These are phyloP conservation scores for Amaranthus cruentus DNA, from an alignment of 148 eudicot genomes.

Conservation along the genomic window DNA sequence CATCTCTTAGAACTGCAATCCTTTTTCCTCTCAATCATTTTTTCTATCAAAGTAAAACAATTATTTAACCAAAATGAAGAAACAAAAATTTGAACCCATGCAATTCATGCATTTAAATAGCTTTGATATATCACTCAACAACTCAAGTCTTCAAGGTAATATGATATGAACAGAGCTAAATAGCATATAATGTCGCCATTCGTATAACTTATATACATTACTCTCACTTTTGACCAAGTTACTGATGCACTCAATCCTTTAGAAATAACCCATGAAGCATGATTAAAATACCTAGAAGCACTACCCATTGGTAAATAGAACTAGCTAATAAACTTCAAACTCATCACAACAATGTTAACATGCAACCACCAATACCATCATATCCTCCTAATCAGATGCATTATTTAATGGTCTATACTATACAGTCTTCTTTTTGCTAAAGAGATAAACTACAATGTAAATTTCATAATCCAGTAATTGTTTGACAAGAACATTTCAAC, in stretches of 20 bases:
- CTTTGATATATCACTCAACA: neutral
- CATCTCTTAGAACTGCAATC: neutral
- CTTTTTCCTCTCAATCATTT: neutral
- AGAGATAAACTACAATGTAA: neutral
- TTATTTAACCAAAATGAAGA: neutral
- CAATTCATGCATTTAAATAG: neutral
- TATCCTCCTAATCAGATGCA: too few relatives aligned
- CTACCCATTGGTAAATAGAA: neutral
- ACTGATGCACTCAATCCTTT: neutral
- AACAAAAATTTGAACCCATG: neutral
- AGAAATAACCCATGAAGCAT: neutral
- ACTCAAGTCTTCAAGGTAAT: neutral
- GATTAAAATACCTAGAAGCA: neutral
- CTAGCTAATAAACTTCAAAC: neutral
- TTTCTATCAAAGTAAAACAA: neutral
- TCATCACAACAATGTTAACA: neutral
- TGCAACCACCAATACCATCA: too few relatives aligned
- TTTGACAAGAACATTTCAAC: too few relatives aligned
- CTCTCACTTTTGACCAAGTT: too few relatives aligned
- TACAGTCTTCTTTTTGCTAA: too few relatives aligned
- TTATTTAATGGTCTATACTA: too few relatives aligned
- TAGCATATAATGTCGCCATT: neutral
- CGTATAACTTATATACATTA: too few relatives aligned
- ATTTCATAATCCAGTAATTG: neutral
- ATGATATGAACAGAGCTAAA: neutral